Base-by-base conservation (phyloP, 805 yeast species). In the Suhomyces faveliae region DNA sequence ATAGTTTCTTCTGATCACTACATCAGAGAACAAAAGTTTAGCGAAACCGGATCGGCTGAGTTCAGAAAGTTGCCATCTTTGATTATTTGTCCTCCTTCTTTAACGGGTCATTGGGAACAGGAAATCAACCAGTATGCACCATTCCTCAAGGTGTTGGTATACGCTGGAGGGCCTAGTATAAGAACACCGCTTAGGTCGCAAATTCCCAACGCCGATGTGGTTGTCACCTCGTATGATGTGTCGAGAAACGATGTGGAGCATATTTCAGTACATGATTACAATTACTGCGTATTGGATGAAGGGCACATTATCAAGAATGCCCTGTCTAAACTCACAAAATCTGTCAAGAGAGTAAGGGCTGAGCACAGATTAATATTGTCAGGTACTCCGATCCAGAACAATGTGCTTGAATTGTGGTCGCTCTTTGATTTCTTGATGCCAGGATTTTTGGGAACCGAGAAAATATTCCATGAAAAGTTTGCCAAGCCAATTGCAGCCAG, bases 81-180 rank as follows among this genome's bases (percentile, higher is more conserved):
- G 55, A 83, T 94, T 42, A 80, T 94, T 13, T 94, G 99, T 70
- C 99, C 99, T 0, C 97, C 99, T 0, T 89, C 98, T 0, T 79
- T 94, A 56, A 91, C 97, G 2, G 99, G 99, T 19, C 99, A 94
- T 67, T 94, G 99, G 99, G 96, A 89, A 63, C 96, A 89, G 63
- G 99, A 94, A 67, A 74, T 94, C 55, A 80, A 81, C 51, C 90
- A 87, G 52, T 94, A 90, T 64, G 87, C 97, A 0, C 96, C 98
- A 39, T 86, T 87, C 54, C 73, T 94, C 70, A 83, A 80, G 39
- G 87, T 89, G 4, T 63, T 88, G 22, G 94, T 89, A 2, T 92
- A 92, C 66, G 96, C 95, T 17, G 99, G 99, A n/a, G 84, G 89
- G 4, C 98, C 99, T 2, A 70, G 85, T 3, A 70, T 77, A 1